phyloP scores from a whole-genome alignment of 371 early-diverging fungal species.

The Lichtheimia ornata region DNA sequence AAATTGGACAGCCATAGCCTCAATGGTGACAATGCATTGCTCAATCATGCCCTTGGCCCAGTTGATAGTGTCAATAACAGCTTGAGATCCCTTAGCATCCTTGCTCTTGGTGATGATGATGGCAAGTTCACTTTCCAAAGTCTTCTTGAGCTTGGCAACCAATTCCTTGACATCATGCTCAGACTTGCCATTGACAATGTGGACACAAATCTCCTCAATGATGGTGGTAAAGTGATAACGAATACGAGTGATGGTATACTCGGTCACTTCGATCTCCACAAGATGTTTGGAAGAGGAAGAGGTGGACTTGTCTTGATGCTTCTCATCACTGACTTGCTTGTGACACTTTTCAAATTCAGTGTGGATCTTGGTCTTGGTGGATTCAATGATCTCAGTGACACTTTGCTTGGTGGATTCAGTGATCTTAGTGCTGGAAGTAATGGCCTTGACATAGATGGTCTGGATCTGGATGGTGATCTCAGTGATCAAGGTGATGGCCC shows the following conservation, averaged over 20 bases:
- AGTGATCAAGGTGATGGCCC: not conserved
- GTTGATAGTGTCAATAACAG: not conserved
- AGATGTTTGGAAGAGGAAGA: not conserved
- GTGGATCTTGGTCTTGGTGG: not conserved
- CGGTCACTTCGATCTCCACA: not conserved
- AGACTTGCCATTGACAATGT: not conserved
- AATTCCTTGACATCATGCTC: slow-evolving; percentile 1
- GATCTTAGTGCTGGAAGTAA: not conserved
- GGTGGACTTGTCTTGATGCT: too few relatives aligned
- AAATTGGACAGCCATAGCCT: not conserved
- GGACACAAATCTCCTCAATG: too few relatives aligned
- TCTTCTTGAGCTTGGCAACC: not conserved
- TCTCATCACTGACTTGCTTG: too few relatives aligned
- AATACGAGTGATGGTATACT: too few relatives aligned
- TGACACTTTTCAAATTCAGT: slow-evolving; percentile 2
- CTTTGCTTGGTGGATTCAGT: not conserved
- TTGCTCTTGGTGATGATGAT: not conserved
- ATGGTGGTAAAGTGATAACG: too few relatives aligned
- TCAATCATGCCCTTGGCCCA: not conserved
- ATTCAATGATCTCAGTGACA: not conserved
- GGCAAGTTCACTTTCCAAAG: not conserved
- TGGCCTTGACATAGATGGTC: slow-evolving; percentile 1
- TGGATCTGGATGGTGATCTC: not conserved
- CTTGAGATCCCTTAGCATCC: not conserved
- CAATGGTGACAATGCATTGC: not conserved